Evolutionary conservation across 2,329 filamentous ascomycete species (phyloP), one percentile per base, ranked within the genome.

Genomic region (Penicillium verrucosum): DNA sequence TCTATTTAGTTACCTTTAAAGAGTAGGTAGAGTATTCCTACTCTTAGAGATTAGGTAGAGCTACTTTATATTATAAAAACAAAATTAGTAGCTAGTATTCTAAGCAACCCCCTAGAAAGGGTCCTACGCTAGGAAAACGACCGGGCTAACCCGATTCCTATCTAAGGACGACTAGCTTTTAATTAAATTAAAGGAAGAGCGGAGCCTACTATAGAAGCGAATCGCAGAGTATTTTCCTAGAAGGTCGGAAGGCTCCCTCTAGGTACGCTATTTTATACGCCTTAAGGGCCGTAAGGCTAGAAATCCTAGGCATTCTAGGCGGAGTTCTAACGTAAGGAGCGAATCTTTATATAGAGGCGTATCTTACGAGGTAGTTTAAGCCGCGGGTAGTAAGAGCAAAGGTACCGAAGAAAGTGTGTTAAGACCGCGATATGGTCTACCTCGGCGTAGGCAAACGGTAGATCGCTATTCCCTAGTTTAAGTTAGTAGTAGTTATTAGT

Each of bases 121-220:
- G 16, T 21, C 42, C 48, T 37, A 27, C 34, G 43, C 50, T 52
- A 12, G 42, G 49, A 57, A 52, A 52, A 38, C 49, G 42, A 57
- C 38, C 4, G 30, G 48, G 30, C 36, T 14, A 48, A 30, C 48
- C 48, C 30, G 38, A 36, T 32, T 42, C 34, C 45, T 43, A 8
- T 46, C 37, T 45, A 51, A 51, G 48, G 56, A 58, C 34, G 51
- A 58, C 51, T 11, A 51, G 46, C 56, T 58, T 41, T 58, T 54
- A 40, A 58, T 54, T 47, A 25, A 58, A 55, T 58, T 58, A 46
- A 54, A 58, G 56, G 56, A 55, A 58, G 34, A 51, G 56, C 43
- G 27, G 43, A 38, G 37, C 41, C 27, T 58, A 5, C 43, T 27
- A 36, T 58, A 23, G 51, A 58, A 50, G 23, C 23, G 49, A 55